Evolutionary conservation across 1,284 basidiomycete genomes (phyloP).

Genomic region (Cryptococcus sp.): DNA sequence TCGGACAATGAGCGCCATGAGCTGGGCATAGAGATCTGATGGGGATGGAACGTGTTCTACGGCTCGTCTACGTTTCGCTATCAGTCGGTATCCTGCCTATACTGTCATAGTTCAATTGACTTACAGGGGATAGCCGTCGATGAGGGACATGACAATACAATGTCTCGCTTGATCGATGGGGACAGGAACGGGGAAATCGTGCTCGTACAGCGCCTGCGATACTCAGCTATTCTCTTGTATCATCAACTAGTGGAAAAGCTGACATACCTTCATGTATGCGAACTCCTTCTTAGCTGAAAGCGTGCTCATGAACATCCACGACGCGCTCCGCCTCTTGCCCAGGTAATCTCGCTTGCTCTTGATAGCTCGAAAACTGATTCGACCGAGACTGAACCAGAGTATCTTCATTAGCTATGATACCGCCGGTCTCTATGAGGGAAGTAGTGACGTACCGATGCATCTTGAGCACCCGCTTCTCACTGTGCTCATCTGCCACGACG

Average conservation of each 20-base stretch:
- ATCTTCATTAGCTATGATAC: conserved; percentile 8
- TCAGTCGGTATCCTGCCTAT: conserved; percentile 8
- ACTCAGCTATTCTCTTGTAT: neutral
- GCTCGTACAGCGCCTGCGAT: conserved; percentile 80
- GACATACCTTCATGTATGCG: conserved; percentile 91
- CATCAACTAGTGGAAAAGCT: conserved; percentile 3
- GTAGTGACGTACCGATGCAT: conserved; percentile 69
- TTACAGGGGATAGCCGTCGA: conserved; percentile 92
- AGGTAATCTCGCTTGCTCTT: conserved; percentile 97
- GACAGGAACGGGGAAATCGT: conserved; percentile 88
- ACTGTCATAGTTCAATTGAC: conserved; percentile 38
- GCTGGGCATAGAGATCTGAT: conserved; percentile 81
- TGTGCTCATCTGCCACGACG: conserved; percentile 80
- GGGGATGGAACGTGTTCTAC: conserved; percentile 80
- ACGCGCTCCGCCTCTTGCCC: conserved; percentile 90
- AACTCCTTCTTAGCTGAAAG: conserved; percentile 96
- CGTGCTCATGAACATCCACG: conserved; percentile 99
- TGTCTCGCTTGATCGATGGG: conserved; percentile 95
- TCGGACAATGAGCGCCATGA: conserved; percentile 96
- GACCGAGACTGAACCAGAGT: conserved; percentile 69
- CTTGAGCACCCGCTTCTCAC: conserved; percentile 85
- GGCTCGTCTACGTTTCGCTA: conserved; percentile 66
- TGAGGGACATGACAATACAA: conserved; percentile 92
- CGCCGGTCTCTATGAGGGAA: neutral
- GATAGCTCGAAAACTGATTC: conserved; percentile 94